Base-by-base conservation (phyloP, 805 yeast genomes). In the Candida sithepensis region DNA sequence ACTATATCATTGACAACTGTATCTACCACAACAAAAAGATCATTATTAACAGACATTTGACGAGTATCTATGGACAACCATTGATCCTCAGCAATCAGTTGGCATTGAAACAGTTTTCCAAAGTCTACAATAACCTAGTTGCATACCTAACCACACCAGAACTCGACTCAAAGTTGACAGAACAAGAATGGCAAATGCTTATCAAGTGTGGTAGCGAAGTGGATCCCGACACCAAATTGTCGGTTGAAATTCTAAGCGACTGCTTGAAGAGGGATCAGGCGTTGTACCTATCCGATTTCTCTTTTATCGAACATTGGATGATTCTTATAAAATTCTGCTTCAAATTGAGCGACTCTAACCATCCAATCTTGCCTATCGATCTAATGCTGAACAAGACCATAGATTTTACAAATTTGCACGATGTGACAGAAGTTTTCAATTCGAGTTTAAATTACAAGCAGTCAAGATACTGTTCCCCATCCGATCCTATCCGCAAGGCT, bases 21-120 rank as follows among this genome's bases (percentile, higher is more conserved):
- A 86, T 88, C 55, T 74, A 75, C 48, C 74, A 75, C 46, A 71
- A 79, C 38, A 73, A 72, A 44, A 75, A 71, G n/a, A 74, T 84
- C 32, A 68, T 74, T 2, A 65, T 81, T 3, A 84, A 82, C n/a
- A 62, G 67, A 43, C 71, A 68, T 44, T 54, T 76, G 10, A 53
- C 59, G 2, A 52, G 50, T 5, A 47, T 68, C 8, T 70, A 61
- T 49, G 65, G 68, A 1, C 47, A 54, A n/a, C 67, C 71, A 10
- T 49, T 68, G 22, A 56, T 52, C 18, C 26, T 45, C 16, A 41
- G 51, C 3, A 58, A 61, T 39, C 51, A 44, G 1, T 46, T 60
- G 10, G 56, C 69, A 14, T 47, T 67, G 21, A 59, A 51, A 22
- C 67, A 64, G 33, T 66, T 67, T 40, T 47, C 65, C 13, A 62